Evolutionary conservation across 192 early-diverging fungal genomes (phyloP), one percentile per base, ranked within the genome.

Genomic region (Coemansia sp.): DNA sequence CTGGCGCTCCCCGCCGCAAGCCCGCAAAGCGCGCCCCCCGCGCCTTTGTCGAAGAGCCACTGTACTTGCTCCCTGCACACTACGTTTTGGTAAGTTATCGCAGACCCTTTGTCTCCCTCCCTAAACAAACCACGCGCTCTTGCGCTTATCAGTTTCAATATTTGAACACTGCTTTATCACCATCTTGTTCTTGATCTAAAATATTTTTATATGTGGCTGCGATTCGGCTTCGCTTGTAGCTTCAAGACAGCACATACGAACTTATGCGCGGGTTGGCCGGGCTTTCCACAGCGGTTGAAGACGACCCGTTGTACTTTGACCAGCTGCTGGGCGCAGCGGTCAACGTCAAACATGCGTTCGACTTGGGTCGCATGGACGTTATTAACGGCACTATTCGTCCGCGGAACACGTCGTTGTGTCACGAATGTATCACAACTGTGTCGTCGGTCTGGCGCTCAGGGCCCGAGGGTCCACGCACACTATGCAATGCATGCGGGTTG

Each of bases 401-500:
- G 9, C 78, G 78, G 56, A 82, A 76, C 66, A 82, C 79, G 14
- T 75, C 74, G 34, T 64, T 82, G 37, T 82, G 79, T 55, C 79
- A 82, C 65, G 79, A 82, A 31, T 82, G 79, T 61, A 76, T 76
- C 38, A 82, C 79, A 20, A 82, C 79, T 1, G 74, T 82, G 20
- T 82, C 79, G 1, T 82, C 79, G 2, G 79, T 82, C 10, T 82
- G 79, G 79, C 73, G 79, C 14, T 82, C 79, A 1, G 79, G 79
- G 4, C 79, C 79, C 56, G 74, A 76, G 34, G 79, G 79, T 57
- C 72, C 78, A 10, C 72, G 78, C 34, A 82, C 84, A 19, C 75
- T 87, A 28, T 87, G 85, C 70, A 87, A 87, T 61, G 85, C 85
- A 22, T 87, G 85, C 53, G 85, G 85, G 0, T 57, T 87, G 28